Percentiles rank a stretch among this genome's conserved stretches.
Evolutionary conservation across 108 stramenopile species (phyloP).

Genomic region (Skeletonema grethae): DNA sequence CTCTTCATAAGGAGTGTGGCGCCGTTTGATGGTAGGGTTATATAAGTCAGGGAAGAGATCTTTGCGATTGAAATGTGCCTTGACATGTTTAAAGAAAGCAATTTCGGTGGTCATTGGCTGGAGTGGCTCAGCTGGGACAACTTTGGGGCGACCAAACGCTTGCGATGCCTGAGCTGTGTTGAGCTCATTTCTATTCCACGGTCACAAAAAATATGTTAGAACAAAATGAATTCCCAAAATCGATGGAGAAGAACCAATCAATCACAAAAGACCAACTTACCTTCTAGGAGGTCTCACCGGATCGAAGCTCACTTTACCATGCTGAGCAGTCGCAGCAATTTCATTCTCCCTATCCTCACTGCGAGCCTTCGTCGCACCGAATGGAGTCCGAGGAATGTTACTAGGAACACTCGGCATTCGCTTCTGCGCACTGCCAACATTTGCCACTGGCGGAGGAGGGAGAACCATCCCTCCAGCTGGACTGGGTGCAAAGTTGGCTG

Average conservation of each 20-base stretch:
- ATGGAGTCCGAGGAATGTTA: slow-evolving; percentile 56
- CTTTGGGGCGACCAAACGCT: slow-evolving; percentile 64
- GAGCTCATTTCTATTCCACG: slow-evolving; percentile 45
- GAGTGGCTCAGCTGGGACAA: slow-evolving; percentile 59
- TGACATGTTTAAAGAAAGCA: slow-evolving; percentile 77
- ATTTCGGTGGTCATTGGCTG: slow-evolving; percentile 73
- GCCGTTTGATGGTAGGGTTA: slow-evolving; percentile 60
- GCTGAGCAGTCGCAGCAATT: slow-evolving; percentile 63
- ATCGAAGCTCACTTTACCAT: slow-evolving; percentile 77
- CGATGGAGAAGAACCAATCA: background rate
- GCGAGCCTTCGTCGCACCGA: slow-evolving; percentile 81
- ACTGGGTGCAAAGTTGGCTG: background rate
- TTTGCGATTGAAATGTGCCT: slow-evolving; percentile 65
- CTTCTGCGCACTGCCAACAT: slow-evolving; percentile 4
- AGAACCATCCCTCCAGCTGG: slow-evolving; percentile 22
- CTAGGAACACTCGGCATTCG: slow-evolving; percentile 29
- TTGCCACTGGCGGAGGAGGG: slow-evolving; percentile 14
- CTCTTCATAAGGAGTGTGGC: slow-evolving; percentile 87
- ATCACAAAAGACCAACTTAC: slow-evolving; percentile 28
- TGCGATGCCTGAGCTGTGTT: slow-evolving; percentile 67
- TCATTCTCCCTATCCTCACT: slow-evolving; percentile 72
- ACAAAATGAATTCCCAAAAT: background rate
- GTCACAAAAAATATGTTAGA: background rate
- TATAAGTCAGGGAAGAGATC: slow-evolving; percentile 69
- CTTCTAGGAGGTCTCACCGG: slow-evolving; percentile 78